These are phyloP conservation scores for Scutellaria baicalensis DNA, from an alignment of 257 asterid species.

Conservation along the genomic window DNA sequence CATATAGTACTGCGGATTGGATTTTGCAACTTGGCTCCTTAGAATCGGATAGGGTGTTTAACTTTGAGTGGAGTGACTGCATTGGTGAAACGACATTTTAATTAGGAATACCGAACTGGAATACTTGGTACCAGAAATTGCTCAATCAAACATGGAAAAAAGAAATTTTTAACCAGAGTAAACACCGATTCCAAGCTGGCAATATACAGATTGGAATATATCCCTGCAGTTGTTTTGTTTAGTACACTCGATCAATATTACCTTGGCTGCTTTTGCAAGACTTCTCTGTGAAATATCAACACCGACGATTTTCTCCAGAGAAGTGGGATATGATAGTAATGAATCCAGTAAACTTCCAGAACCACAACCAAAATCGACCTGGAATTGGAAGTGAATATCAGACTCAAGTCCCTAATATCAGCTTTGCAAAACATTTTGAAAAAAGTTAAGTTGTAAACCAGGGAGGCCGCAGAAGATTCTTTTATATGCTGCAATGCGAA, in stretches of 20 bases:
- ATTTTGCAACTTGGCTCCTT: slow-evolving; percentile 37
- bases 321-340: slow-evolving; percentile 64
- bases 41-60: slow-evolving; percentile 37
- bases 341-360: slow-evolving; percentile 94
- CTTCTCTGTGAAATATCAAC: slow-evolving; percentile 70
- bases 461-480: slow-evolving; percentile 59
- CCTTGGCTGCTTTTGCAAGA: slow-evolving; percentile 96
- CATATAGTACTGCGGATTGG: slow-evolving; percentile 61
- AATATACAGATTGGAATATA: too few species aligned
- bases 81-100: background rate
- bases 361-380: slow-evolving; percentile 99
- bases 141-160: background rate
- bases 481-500: slow-evolving; percentile 70
- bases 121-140: background rate
- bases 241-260: slow-evolving; percentile 11
- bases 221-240: background rate
- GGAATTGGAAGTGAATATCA: slow-evolving; percentile 23
- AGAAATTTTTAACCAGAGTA: background rate
- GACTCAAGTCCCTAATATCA: slow-evolving; percentile 5
- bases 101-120: background rate
- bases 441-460: slow-evolving; percentile 41
- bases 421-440: slow-evolving; percentile 2
- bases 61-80: slow-evolving; percentile 76
- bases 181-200: too few species aligned
- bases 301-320: slow-evolving; percentile 75